Base-by-base conservation (phyloP, 768 basidiomycete genomes). In the Nidularia sp. region DNA sequence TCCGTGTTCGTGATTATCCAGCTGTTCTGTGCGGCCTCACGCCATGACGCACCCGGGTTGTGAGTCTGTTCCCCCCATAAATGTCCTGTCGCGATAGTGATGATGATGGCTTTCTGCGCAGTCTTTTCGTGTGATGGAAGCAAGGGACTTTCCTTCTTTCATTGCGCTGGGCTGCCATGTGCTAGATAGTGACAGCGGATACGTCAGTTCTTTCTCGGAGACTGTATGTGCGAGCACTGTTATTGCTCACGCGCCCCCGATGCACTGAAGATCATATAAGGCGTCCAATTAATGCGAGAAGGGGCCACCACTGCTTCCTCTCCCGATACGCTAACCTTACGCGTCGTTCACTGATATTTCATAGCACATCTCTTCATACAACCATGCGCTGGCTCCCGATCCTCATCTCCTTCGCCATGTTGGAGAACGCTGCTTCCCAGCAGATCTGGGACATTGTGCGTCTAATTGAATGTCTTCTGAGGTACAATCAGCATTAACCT, bases 391-490 rank as follows among this genome's bases (percentile, higher is more conserved):
- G 47, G 15, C 47, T 41, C 32, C 43, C 50, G 52, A 48, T 56
- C 47, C 43, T 50, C 41, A 49, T 34, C 12, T 15, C 39, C 45
- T 51, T 53, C 36, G 45, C 46, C 34, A 51, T 67, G 34, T 59
- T 66, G 45, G 51, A 60, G 32, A 50, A 55, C 5, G 68, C 55
- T 39, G 64, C 67, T 36, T 76, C 73, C 12, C 80, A 80, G 55
- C 78, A 81, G 50, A 81, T 83, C 51, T 79, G 70, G 68, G 80
- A 79, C 50, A 71, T 79, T 32, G 80, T 81, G 55, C 50, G 78
- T 66, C 2, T 50, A 33, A 6, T 35, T 44, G 44, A 41, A 44
- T 29, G 29, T 42, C 29, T 49, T 43, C 18, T 54, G 53, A 45
- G 12, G 34, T 47, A 18, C 39, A 49, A 33, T 53, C 54, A 29